Percentiles rank a stretch among this genome's conserved stretches.
Conservation (phyloP, 75 land plant species). For the Adiantum capillusveneris region DNA sequence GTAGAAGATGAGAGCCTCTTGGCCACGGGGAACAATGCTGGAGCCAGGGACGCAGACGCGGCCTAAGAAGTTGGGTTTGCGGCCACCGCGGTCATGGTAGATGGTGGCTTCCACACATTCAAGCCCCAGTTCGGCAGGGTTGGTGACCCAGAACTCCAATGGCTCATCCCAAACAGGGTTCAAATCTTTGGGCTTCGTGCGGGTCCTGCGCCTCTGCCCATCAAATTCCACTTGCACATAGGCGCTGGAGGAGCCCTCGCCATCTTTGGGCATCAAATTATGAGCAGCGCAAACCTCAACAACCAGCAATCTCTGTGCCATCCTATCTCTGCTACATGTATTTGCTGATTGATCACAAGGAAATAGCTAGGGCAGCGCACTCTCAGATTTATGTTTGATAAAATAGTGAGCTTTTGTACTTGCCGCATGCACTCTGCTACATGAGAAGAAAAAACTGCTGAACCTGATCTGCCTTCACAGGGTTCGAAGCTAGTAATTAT, state of each 20-base stretch:
- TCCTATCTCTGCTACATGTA: too few species aligned
- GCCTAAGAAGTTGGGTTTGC: conserved; percentile 5
- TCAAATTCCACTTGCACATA: conserved; percentile 75
- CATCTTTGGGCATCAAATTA: conserved; percentile 72
- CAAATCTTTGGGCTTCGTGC: conserved; percentile 39
- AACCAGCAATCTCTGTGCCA: conserved; percentile 10
- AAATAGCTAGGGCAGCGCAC: too few species aligned
- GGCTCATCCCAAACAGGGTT: conserved; percentile 81
- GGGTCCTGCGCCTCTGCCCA: conserved; percentile 47
- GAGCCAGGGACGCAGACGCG: conserved; percentile 4
- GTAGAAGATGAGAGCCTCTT: neutral
- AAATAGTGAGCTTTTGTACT: too few species aligned
- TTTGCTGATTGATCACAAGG: too few species aligned
- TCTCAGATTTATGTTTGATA: too few species aligned
- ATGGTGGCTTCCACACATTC: conserved; percentile 37
- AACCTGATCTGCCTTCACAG: too few species aligned
- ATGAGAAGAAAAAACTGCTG: too few species aligned
- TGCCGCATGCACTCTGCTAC: too few species aligned
- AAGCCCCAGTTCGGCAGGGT: conserved; percentile 30
- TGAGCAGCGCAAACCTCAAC: conserved; percentile 51
- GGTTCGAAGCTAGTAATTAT: too few species aligned
- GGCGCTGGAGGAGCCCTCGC: conserved; percentile 66
- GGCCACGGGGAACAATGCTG: conserved; percentile 5
- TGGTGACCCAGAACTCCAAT: conserved; percentile 38
- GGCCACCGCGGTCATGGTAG: conserved; percentile 6